Evolutionary conservation across 2,329 filamentous ascomycete species (phyloP).

Genomic region (Colletotrichum horii): DNA sequence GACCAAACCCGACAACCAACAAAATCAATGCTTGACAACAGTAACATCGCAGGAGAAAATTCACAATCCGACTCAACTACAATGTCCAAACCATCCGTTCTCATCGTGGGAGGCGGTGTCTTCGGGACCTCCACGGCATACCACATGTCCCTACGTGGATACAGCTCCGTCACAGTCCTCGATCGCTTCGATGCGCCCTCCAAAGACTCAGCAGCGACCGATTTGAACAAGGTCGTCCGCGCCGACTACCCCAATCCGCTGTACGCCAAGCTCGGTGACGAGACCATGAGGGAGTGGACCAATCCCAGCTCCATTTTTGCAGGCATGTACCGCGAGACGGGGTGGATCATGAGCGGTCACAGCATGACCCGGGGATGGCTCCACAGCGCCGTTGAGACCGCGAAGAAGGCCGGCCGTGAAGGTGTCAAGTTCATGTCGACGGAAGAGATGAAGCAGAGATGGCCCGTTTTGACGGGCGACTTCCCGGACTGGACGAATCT

Average conservation of each 20-base stretch:
- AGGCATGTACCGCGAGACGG: slow-evolving; percentile 32
- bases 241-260: slow-evolving; percentile 36
- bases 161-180: slow-evolving; percentile 26
- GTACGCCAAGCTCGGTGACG: slow-evolving; percentile 32
- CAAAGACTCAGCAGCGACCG: slow-evolving; percentile 29
- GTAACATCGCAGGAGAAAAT: background rate
- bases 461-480: slow-evolving; percentile 31
- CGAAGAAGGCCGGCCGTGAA: slow-evolving; percentile 25
- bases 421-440: slow-evolving; percentile 30
- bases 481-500: slow-evolving; percentile 33
- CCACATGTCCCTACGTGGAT: slow-evolving; percentile 27
- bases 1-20: background rate
- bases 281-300: slow-evolving; percentile 33
- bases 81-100: slow-evolving; percentile 30
- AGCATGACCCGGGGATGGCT: slow-evolving; percentile 32
- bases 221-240: slow-evolving; percentile 42
- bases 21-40: background rate
- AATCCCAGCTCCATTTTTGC: slow-evolving; percentile 26
- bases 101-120: slow-evolving; percentile 30
- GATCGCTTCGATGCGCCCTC: slow-evolving; percentile 29
- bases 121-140: slow-evolving; percentile 41
- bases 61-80: background rate
- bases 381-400: slow-evolving; percentile 28
- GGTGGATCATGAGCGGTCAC: slow-evolving; percentile 32
- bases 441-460: slow-evolving; percentile 29